Percentiles rank a stretch among this genome's conserved stretches.
Conservation (phyloP, 2,329 filamentous ascomycete species). For the Claviceps cyperi region DNA sequence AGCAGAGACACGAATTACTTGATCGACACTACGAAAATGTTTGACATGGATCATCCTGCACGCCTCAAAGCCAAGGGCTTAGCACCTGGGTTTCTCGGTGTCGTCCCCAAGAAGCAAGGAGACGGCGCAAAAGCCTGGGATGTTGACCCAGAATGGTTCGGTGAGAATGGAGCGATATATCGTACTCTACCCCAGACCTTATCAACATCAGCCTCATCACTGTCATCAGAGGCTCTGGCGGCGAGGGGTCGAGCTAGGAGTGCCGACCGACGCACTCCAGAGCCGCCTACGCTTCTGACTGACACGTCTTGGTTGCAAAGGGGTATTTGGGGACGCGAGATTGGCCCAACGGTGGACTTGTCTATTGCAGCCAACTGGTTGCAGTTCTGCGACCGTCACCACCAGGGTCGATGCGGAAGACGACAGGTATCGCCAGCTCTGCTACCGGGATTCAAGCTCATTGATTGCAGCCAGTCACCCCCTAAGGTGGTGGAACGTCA, state of each 20-base stretch:
- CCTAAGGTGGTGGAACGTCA: constrained; percentile 16
- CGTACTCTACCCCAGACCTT: constrained; percentile 14
- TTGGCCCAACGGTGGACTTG: constrained; percentile 17
- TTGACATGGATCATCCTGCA: constrained; percentile 17
- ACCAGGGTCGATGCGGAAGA: constrained; percentile 19
- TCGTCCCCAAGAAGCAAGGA: constrained; percentile 19
- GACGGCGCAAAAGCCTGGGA: constrained; percentile 16
- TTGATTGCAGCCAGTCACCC: constrained; percentile 20
- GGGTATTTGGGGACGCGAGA: constrained; percentile 21
- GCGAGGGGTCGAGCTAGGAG: constrained; percentile 8
- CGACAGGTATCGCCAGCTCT: constrained; percentile 12
- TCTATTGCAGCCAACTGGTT: constrained; percentile 18
- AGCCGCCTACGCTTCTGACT: constrained; percentile 5
- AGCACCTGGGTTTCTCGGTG: constrained; percentile 18
- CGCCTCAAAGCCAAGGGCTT: constrained; percentile 15
- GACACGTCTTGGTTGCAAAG: constrained; percentile 14
- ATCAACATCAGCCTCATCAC: not conserved
- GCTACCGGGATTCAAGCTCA: constrained; percentile 18
- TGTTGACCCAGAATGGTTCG: constrained; percentile 19
- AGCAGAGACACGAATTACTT: constrained; percentile 21
- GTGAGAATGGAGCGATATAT: constrained; percentile 19
- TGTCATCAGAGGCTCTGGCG: constrained; percentile 9
- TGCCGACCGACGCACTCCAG: constrained; percentile 3
- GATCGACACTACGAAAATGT: constrained; percentile 17
- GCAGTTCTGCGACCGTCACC: constrained; percentile 19